Base-by-base conservation (phyloP, 352 stramenopile species). In the Pythium volutum region DNA sequence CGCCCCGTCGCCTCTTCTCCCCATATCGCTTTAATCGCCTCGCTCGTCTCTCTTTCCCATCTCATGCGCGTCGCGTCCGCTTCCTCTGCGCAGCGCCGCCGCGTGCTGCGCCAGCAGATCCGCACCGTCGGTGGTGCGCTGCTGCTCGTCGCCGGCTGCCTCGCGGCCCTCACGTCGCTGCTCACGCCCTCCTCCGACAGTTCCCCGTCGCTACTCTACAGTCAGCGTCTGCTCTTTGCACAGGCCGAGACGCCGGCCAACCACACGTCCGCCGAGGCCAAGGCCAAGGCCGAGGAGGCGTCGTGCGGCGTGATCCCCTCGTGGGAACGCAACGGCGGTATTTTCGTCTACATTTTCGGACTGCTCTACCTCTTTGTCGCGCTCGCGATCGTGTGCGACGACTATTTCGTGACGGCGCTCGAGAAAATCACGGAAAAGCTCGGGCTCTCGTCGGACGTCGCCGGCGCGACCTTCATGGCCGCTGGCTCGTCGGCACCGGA, bases 351-450 rank as follows among this genome's bases (percentile, higher is more conserved):
- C 65, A 67, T 91, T 29, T 65, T 75, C 25, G 66, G 66, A 18
- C 71, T 93, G 38, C 68, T 89, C 34, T 91, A 91, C 60, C 71
- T 87, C 49, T 96, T 96, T 65, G 74, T 96, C 29, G 81, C 82
- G 42, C 83, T 96, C 45, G 88, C 88, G 45, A 88, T 96, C 71
- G 88, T 96, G 38, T 91, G 78, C 55, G 88, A 96, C 68, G 88
- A 96, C 69, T 96, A 95, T 70, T 89, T 96, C 31, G 85, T 92
- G 31, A 77, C 83, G 14, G 55, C 87, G 31, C 73, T 96, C 20
- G 87, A 96, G 62, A 79, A 77, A 46, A 84, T 95, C 52, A 83
- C 82, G 4, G 81, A 87, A n/a, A 59, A 57, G 3, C 47, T 89
- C 23, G 69, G 58, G 23, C 69, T 95, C 22, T 87, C 82, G 15